Conservation (phyloP, 768 basidiomycete species). For the Naganishia vaughanmartiniae region DNA sequence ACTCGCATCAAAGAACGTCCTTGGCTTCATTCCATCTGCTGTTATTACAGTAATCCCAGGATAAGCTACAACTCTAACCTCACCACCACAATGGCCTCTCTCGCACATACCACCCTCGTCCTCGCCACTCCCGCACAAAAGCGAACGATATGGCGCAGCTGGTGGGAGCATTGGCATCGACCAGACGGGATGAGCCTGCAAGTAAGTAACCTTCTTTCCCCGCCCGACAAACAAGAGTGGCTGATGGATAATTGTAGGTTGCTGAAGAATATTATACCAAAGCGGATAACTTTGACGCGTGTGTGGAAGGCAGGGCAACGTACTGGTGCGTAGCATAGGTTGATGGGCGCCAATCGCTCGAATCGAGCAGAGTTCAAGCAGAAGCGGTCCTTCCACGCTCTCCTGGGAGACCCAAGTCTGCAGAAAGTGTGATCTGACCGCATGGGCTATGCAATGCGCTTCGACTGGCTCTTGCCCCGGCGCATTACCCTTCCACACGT, state of each 20-base stretch:
- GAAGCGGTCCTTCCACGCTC: too few relatives aligned
- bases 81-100: not conserved
- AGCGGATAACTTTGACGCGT: not conserved
- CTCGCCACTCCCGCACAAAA: slow-evolving; percentile 8
- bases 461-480: too few relatives aligned
- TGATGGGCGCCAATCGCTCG: too few relatives aligned
- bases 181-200: not conserved
- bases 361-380: too few relatives aligned
- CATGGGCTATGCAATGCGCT: too few relatives aligned
- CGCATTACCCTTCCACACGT: too few relatives aligned
- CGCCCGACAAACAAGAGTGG: not conserved
- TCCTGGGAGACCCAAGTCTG: too few relatives aligned
- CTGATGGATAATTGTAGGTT: not conserved
- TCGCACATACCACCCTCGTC: slow-evolving; percentile 13
- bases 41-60: too few relatives aligned
- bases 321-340: slow-evolving; percentile 8
- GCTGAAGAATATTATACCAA: not conserved
- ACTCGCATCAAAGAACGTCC: too few relatives aligned
- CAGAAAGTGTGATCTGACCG: too few relatives aligned
- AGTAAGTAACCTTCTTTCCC: not conserved
- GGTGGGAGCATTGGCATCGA: slow-evolving; percentile 11
- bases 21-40: too few relatives aligned
- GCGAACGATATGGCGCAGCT: not conserved
- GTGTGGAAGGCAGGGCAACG: not conserved
- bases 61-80: too few relatives aligned